phyloP scores from a whole-genome alignment of 257 asterid genomes.

The Linderniella brevidens region DNA sequence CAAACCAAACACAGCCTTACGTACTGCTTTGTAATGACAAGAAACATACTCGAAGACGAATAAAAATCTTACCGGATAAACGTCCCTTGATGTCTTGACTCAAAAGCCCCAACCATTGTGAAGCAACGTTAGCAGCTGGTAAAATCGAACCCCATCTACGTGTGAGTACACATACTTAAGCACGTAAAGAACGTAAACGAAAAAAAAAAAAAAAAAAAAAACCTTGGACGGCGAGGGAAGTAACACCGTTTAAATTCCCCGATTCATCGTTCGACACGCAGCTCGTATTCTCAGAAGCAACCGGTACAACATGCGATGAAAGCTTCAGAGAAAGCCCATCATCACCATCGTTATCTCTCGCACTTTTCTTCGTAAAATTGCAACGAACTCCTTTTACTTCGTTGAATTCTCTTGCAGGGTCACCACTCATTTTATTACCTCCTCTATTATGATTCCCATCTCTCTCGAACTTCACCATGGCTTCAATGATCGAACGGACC shows the following conservation, averaged over 20 bases:
- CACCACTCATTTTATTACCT: slow-evolving; percentile 12
- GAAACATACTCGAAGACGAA: neutral
- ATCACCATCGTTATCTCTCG: no score
- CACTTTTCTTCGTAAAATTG: no score
- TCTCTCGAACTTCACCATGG: slow-evolving; percentile 55
- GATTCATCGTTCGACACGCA: no score
- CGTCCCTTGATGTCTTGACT: slow-evolving; percentile 86
- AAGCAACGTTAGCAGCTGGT: slow-evolving; percentile 88
- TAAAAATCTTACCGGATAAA: slow-evolving; percentile 43
- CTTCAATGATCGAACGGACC: slow-evolving; percentile 82
- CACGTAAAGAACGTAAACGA: neutral
- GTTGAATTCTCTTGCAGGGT: neutral
- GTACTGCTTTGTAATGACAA: neutral
- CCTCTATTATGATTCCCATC: slow-evolving; percentile 25
- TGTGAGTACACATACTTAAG: neutral
- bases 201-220: neutral
- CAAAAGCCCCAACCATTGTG: slow-evolving; percentile 95
- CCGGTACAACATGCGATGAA: no score
- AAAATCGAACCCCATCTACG: slow-evolving; percentile 10
- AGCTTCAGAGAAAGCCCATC: no score
- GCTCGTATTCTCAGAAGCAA: no score
- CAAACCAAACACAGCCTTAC: neutral
- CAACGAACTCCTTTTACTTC: no score
- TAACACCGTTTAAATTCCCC: no score
- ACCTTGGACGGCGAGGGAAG: no score